These are phyloP conservation scores for Rubus idaeus DNA, from an alignment of 306 rosid species.

Conservation along the genomic window DNA sequence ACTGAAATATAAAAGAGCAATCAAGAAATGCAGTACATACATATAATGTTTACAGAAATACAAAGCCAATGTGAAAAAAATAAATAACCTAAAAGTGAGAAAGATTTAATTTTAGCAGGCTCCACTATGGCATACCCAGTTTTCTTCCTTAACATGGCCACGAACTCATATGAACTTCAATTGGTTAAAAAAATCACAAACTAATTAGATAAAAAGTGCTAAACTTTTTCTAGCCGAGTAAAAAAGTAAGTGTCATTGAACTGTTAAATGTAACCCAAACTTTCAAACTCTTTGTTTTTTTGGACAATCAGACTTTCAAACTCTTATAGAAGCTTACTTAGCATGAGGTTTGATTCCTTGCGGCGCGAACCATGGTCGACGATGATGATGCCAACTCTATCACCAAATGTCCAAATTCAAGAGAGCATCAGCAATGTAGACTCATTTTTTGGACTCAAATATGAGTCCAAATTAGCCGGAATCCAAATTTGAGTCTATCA, in stretches of 20 bases:
- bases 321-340: constrained; percentile 43
- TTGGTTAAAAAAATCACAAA: no score
- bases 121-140: constrained; percentile 83
- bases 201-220: no score
- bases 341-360: constrained; percentile 82
- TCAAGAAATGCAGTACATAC: neutral
- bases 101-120: constrained; percentile 50
- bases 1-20: neutral
- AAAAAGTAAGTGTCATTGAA: constrained; percentile 1
- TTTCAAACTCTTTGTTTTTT: no score
- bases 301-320: neutral
- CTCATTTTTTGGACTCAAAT: no score
- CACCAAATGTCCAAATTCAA: no score
- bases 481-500: no score
- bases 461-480: no score
- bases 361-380: constrained; percentile 97
- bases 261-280: neutral
- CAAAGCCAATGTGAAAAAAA: neutral
- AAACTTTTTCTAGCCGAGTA: no score
- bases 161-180: constrained; percentile 68
- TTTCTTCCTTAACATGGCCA: constrained; percentile 64
- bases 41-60: neutral
- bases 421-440: no score
- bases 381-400: constrained; percentile 63
- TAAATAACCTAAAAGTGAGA: neutral